Conservation (phyloP, 257 asterid genomes). For the Nicotiana knightiana region DNA sequence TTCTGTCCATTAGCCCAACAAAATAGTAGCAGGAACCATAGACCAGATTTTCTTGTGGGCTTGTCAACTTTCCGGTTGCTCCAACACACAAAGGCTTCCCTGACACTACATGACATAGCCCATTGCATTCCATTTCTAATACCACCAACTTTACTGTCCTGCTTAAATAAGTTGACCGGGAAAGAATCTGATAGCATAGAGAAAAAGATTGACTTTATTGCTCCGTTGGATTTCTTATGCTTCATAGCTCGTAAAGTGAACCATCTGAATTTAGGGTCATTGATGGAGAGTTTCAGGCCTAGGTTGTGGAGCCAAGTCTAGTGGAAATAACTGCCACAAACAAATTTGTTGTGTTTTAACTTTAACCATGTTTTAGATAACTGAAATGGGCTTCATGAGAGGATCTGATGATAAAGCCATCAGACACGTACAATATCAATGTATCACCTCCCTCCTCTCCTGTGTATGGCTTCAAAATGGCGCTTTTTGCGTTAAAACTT, state of each 20-base stretch:
- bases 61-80: too few relatives aligned
- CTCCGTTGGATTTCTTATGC: not conserved
- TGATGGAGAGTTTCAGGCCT: not conserved
- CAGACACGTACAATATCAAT: not conserved
- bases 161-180: not conserved
- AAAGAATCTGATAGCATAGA: not conserved
- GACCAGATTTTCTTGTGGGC: too few relatives aligned
- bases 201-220: not conserved
- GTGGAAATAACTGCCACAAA: constrained; percentile 1
- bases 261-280: not conserved
- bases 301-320: not conserved
- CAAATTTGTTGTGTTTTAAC: not conserved
- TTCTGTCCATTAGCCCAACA: too few relatives aligned
- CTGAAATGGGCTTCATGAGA: not conserved
- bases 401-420: not conserved
- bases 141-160: not conserved
- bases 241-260: not conserved
- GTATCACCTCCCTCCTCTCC: not conserved
- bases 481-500: not conserved
- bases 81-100: too few relatives aligned
- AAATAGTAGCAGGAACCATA: too few relatives aligned
- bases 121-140: not conserved
- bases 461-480: not conserved
- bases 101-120: too few relatives aligned
- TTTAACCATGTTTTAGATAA: not conserved